Base-by-base conservation (phyloP, 805 yeast species). In the Monosporozyma solicola region DNA sequence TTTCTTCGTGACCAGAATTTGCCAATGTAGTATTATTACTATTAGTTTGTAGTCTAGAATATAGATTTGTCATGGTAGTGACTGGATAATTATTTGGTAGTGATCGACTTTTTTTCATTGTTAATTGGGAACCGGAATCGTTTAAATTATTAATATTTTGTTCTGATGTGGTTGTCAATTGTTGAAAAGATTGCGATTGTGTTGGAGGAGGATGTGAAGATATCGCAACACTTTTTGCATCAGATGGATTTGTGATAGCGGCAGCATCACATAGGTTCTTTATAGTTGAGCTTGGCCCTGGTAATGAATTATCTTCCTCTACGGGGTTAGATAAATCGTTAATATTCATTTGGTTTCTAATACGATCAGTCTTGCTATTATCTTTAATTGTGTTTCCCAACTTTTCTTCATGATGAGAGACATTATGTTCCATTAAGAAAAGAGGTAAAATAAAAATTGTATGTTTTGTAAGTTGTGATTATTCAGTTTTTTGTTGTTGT, bases 321-420 rank as follows among this genome's bases (percentile, higher is more conserved):
- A 29, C 24, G 2, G 52, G 52, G 39, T 50, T 50, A 8, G 52
- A 50, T 29, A 50, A 35, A 37, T 50, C 52, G 7, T 46, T 33
- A 2, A 50, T 50, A 45, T 50, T 50, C 48, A 50, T 50, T 37
- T 35, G 51, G 27, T 20, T 48, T 48, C 33, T 48, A 22, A 35
- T 47, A 25, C 37, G 37, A 27, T 29, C 22, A 20, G 49, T 31
- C 10, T 29, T 41, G 16, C 27, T 33, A 41, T 24, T 27, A 41
- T 49, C 41, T 41, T 43, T 41, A 49, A n/a, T 16, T 31, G 16
- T 16, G 22, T 25, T 20, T 43, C 32, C 47, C 46, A 29, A 29
- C 51, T 49, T 47, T 47, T 47, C 49, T 20, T 24, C 43, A 47
- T 35, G 20, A 24, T 35, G 35, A 43, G 39, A 15, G 11, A 24